phyloP scores from a whole-genome alignment of 1,139 yeast genomes.

The Taphrina wiesneri region DNA sequence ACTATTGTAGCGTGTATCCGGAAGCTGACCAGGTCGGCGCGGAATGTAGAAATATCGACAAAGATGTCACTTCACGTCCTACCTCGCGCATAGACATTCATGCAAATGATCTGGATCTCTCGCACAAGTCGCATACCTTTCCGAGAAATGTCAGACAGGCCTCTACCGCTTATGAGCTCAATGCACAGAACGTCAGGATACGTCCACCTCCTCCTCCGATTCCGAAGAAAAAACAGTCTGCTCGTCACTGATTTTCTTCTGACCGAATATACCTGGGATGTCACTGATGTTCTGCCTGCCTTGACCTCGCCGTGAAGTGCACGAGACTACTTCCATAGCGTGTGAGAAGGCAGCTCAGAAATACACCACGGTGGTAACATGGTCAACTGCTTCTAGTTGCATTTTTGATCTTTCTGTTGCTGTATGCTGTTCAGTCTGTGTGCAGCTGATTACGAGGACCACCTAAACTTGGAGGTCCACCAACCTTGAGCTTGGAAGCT shows the following conservation, averaged over 20 bases:
- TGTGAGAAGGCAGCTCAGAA: too few species aligned
- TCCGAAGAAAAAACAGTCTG: constrained; percentile 7
- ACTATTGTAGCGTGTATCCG: constrained; percentile 35
- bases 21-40: background rate
- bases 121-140: background rate
- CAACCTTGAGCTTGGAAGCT: too few species aligned
- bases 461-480: too few species aligned
- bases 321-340: too few species aligned
- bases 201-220: constrained; percentile 17
- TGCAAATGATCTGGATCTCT: background rate
- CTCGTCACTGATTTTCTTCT: background rate
- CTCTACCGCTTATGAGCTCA: background rate
- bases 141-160: background rate
- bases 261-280: background rate
- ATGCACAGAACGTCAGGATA: background rate
- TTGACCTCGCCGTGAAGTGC: too few species aligned
- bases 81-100: background rate
- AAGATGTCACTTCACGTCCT: background rate
- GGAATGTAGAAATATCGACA: background rate
- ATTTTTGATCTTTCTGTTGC: too few species aligned
- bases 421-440: too few species aligned
- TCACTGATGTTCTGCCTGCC: background rate
- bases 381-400: too few species aligned
- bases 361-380: too few species aligned
- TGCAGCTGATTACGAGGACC: too few species aligned